phyloP scores from a whole-genome alignment of 129 eudicot genomes.

The Tagetes erecta region DNA sequence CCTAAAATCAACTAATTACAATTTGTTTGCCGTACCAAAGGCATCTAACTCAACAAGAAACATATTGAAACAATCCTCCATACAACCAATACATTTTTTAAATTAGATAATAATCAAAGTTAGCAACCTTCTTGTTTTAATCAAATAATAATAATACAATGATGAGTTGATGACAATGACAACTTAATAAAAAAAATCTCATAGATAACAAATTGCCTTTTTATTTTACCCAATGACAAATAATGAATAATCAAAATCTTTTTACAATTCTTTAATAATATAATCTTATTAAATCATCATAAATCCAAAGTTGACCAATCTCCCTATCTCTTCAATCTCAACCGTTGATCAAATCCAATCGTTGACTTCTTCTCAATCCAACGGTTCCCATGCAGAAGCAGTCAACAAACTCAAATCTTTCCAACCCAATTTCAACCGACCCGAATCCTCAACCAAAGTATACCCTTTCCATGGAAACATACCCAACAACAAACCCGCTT shows the following conservation, averaged over 20 bases:
- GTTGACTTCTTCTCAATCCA: slow-evolving; percentile 33
- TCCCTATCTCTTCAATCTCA: neutral
- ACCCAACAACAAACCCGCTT: slow-evolving; percentile 75
- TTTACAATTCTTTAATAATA: slow-evolving; percentile 20
- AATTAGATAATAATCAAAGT: neutral
- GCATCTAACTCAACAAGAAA: neutral
- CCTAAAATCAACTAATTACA: neutral
- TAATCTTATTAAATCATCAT: neutral
- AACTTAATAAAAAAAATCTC: neutral
- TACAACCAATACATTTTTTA: neutral
- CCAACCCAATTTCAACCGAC: slow-evolving; percentile 89
- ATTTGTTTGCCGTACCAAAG: neutral
- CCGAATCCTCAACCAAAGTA: slow-evolving; percentile 79
- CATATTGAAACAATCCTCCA: neutral
- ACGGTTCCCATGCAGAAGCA: slow-evolving; percentile 95
- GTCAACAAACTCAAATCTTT: slow-evolving; percentile 86
- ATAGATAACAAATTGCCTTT: slow-evolving; percentile 16
- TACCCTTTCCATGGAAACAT: slow-evolving; percentile 97
- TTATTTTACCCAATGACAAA: neutral
- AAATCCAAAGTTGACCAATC: slow-evolving; percentile 4
- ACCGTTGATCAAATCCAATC: slow-evolving; percentile 24
- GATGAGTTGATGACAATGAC: neutral
- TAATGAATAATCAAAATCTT: slow-evolving; percentile 1
- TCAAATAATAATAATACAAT: neutral
- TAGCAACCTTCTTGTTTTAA: neutral